phyloP scores from a whole-genome alignment of 2,329 filamentous ascomycete genomes.

The Lasiodiplodia sp. region DNA sequence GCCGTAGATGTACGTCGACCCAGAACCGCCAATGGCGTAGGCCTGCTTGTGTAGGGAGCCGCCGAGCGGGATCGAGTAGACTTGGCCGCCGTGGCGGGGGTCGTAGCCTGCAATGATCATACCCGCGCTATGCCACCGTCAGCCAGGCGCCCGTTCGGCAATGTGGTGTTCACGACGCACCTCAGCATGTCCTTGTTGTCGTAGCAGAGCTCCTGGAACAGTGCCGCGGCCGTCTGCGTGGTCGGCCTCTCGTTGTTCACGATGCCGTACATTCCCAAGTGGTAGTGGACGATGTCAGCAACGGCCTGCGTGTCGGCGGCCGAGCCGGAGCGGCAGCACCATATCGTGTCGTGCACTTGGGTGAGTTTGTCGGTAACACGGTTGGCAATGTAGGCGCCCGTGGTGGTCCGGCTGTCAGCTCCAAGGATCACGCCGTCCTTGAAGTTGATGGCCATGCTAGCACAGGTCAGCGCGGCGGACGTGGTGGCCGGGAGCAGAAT shows the following conservation, averaged over 20 bases:
- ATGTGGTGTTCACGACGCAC: constrained; percentile 61
- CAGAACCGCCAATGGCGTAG: constrained; percentile 94
- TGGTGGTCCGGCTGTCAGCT: constrained; percentile 96
- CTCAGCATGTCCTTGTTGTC: constrained; percentile 93
- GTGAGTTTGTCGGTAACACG: constrained; percentile 99
- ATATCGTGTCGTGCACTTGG: constrained; percentile 97
- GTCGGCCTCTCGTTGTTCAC: constrained; percentile 88
- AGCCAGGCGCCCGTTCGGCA: constrained; percentile 30
- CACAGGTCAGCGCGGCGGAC: constrained; percentile 37
- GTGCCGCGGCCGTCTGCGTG: constrained; percentile 90
- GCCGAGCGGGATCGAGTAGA: constrained; percentile 95
- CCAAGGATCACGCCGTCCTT: constrained; percentile 98
- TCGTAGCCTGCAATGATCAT: constrained; percentile 99
- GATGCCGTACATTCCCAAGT: constrained; percentile 91
- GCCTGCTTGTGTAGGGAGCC: constrained; percentile 97
- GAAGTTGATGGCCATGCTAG: constrained; percentile 98
- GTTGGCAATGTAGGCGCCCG: constrained; percentile 97
- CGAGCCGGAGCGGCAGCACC: constrained; percentile 98
- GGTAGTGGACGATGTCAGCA: constrained; percentile 96
- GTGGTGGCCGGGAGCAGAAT: constrained; percentile 34
- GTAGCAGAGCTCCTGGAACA: constrained; percentile 99
- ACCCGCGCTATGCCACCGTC: constrained; percentile 70
- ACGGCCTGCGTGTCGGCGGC: constrained; percentile 98
- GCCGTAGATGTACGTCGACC: constrained; percentile 99
- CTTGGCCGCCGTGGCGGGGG: constrained; percentile 90